Conservation (phyloP, 768 basidiomycete genomes). For the Cystofilobasidium macerans region DNA sequence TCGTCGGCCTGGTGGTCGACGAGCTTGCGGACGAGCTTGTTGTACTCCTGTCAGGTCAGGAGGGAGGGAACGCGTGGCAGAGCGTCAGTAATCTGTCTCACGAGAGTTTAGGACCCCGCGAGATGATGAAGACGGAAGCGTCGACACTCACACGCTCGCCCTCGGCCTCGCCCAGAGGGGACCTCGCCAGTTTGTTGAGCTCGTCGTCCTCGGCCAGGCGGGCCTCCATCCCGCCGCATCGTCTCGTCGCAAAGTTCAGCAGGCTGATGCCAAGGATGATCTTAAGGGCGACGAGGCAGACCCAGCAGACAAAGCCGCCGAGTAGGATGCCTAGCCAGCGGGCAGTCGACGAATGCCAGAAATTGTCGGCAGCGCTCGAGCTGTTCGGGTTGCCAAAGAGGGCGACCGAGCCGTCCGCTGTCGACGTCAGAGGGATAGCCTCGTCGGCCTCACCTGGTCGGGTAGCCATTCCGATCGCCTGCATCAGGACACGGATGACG, state of each 20-base stretch:
- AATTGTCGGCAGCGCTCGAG: conserved; percentile 9
- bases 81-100: too few species aligned
- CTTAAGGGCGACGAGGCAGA: conserved; percentile 78
- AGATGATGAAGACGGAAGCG: too few species aligned
- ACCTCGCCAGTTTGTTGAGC: conserved; percentile 77
- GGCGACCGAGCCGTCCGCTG: conserved; percentile 22
- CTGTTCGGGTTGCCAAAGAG: too few species aligned
- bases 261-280: conserved; percentile 83
- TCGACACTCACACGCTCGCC: conserved; percentile 71
- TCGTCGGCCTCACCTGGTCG: conserved; percentile 28
- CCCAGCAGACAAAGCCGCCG: conserved; percentile 47
- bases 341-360: conserved; percentile 46
- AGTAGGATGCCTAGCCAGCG: conserved; percentile 32
- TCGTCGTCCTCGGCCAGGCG: conserved; percentile 57
- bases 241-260: conserved; percentile 65
- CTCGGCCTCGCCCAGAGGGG: conserved; percentile 78
- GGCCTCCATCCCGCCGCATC: conserved; percentile 65
- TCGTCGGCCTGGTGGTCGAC: conserved; percentile 14
- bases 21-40: conserved; percentile 34
- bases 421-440: conserved; percentile 12
- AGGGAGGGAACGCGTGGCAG: not conserved
- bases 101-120: too few species aligned
- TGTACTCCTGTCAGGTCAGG: conserved; percentile 52
- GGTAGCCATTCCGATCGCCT: conserved; percentile 40
- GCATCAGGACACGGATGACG: conserved; percentile 40